phyloP scores from a whole-genome alignment of 2,329 filamentous ascomycete genomes.

The Colletotrichum sp. region DNA sequence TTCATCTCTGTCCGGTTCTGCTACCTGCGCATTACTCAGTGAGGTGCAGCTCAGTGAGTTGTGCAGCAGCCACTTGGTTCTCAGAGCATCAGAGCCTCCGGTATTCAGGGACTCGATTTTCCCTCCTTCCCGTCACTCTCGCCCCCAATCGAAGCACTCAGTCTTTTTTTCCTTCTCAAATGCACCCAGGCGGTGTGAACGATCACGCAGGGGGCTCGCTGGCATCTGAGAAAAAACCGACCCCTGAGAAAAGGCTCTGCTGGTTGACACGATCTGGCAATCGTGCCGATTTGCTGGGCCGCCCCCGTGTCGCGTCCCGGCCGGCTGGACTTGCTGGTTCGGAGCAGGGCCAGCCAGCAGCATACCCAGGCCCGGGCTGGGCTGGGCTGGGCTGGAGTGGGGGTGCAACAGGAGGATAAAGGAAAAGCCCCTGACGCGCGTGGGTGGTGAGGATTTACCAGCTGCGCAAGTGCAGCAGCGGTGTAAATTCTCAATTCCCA shows the following conservation, averaged over 20 bases:
- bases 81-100: background rate
- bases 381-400: background rate
- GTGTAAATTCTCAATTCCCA: background rate
- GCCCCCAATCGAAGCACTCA: background rate
- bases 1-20: background rate
- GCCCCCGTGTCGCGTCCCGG: background rate
- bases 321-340: conserved; percentile 16
- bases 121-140: background rate
- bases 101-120: background rate
- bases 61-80: background rate
- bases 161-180: background rate
- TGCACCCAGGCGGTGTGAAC: conserved; percentile 14
- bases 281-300: conserved; percentile 18
- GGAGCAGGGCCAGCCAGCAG: background rate
- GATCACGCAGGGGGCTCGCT: conserved; percentile 7
- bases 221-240: background rate
- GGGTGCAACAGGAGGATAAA: background rate
- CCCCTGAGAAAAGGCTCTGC: background rate
- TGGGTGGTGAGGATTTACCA: background rate
- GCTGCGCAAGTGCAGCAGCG: background rate
- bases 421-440: background rate
- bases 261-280: conserved; percentile 15
- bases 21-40: background rate
- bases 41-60: background rate
- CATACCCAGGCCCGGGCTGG: background rate